These are phyloP conservation scores for Ceratocystis lukuohia DNA, from an alignment of 2,329 filamentous ascomycete species.

Conservation along the genomic window DNA sequence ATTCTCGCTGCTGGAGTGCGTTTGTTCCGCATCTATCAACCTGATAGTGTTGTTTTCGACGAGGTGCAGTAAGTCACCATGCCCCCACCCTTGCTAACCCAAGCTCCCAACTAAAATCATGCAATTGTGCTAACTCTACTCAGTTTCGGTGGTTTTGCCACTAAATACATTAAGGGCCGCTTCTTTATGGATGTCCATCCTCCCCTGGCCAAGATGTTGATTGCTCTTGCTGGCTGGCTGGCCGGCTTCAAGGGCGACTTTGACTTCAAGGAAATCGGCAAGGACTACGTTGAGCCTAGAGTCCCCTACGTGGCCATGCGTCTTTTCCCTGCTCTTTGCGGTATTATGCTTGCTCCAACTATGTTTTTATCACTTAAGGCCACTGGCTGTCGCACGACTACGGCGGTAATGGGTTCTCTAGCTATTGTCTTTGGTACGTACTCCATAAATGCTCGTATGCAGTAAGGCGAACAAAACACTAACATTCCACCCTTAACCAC, in stretches of 20 bases:
- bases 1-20: constrained; percentile 65
- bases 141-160: constrained; percentile 94
- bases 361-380: constrained; percentile 95
- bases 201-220: constrained; percentile 88
- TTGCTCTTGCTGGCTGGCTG: constrained; percentile 86
- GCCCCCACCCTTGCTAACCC: neutral
- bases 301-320: constrained; percentile 98
- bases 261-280: constrained; percentile 99
- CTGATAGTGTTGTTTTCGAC: constrained; percentile 92
- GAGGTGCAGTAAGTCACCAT: constrained; percentile 79
- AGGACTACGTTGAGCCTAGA: constrained; percentile 88
- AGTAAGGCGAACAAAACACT: neutral
- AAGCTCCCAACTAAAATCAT: neutral
- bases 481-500: neutral
- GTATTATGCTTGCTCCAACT: constrained; percentile 73
- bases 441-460: too few species aligned
- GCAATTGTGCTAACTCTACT: constrained; percentile 11
- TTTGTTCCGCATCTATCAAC: constrained; percentile 91
- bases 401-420: constrained; percentile 67
- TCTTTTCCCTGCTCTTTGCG: constrained; percentile 77
- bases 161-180: constrained; percentile 96
- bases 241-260: constrained; percentile 92
- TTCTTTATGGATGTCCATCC: constrained; percentile 99
- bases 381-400: constrained; percentile 73
- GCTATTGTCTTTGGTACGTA: constrained; percentile 83